These are phyloP conservation scores for Neofusicoccum sp. DNA, from an alignment of 2,329 filamentous ascomycete genomes.

Conservation along the genomic window DNA sequence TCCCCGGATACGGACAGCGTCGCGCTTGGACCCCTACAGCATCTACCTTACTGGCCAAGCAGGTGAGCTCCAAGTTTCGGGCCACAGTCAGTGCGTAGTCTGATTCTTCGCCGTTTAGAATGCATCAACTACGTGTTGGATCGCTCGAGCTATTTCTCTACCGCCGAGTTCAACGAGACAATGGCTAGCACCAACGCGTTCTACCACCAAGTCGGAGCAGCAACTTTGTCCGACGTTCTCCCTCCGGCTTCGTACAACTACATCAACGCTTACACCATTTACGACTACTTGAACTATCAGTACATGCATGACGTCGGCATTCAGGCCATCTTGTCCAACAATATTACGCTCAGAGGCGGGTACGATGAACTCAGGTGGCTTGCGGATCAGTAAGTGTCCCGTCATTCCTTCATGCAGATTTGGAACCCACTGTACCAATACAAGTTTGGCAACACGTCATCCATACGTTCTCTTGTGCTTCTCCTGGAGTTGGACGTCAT, in stretches of 20 bases:
- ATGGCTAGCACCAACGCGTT: conserved; percentile 43
- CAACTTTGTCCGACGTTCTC: conserved; percentile 48
- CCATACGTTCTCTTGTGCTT: no score
- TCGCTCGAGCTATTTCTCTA: conserved; percentile 43
- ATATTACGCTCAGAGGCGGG: conserved; percentile 25
- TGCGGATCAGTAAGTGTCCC: conserved; percentile 27
- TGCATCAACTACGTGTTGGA: conserved; percentile 31
- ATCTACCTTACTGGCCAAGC: conserved; percentile 54
- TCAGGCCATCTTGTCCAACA: conserved; percentile 35
- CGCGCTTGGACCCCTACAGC: conserved; percentile 52
- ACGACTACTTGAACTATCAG: conserved; percentile 59
- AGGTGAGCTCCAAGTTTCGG: conserved; percentile 44
- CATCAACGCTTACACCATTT: conserved; percentile 56
- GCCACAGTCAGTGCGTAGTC: conserved; percentile 17
- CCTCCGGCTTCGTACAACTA: conserved; percentile 47
- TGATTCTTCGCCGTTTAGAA: not conserved
- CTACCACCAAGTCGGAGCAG: conserved; percentile 50
- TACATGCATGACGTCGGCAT: conserved; percentile 54
- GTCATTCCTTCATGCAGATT: not conserved
- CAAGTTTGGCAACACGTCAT: no score
- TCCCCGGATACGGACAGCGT: conserved; percentile 50
- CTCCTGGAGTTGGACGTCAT: no score
- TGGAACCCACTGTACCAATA: no score
- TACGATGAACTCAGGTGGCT: conserved; percentile 29
- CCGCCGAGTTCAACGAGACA: conserved; percentile 44